These are phyloP conservation scores for Sanghuangporus weigelae DNA, from an alignment of 1,284 basidiomycete genomes.

Conservation along the genomic window DNA sequence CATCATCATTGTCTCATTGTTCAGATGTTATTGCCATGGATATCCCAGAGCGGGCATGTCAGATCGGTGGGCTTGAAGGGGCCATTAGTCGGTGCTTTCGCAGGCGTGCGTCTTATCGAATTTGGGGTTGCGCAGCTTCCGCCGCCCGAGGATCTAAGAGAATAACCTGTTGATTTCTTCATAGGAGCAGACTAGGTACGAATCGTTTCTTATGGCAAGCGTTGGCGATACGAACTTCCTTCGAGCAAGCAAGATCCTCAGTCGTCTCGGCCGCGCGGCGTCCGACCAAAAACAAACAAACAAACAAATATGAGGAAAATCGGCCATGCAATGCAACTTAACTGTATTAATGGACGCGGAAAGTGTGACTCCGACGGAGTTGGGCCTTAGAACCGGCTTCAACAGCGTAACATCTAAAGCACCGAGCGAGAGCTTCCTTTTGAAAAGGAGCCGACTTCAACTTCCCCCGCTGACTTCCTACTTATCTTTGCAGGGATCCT, in stretches of 20 bases:
- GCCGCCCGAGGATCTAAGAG: neutral
- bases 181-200: too few relatives aligned
- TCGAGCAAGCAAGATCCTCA: too few relatives aligned
- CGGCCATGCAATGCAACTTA: too few relatives aligned
- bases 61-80: neutral
- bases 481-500: conserved; percentile 3
- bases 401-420: neutral
- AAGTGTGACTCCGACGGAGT: neutral
- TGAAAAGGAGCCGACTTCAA: neutral
- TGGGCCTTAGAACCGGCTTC: neutral
- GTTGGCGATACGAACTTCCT: too few relatives aligned
- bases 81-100: neutral
- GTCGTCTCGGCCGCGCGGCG: neutral
- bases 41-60: neutral
- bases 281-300: too few relatives aligned
- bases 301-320: too few relatives aligned
- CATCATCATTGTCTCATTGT: neutral
- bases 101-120: neutral
- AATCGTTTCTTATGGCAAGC: neutral
- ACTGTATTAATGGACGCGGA: too few relatives aligned
- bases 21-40: neutral
- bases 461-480: neutral
- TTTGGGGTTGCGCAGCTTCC: neutral
- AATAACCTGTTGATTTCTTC: neutral
- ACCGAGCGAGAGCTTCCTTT: neutral